These are phyloP conservation scores for Rachicladosporium sp. DNA, from an alignment of 2,329 filamentous ascomycete species.

Conservation along the genomic window DNA sequence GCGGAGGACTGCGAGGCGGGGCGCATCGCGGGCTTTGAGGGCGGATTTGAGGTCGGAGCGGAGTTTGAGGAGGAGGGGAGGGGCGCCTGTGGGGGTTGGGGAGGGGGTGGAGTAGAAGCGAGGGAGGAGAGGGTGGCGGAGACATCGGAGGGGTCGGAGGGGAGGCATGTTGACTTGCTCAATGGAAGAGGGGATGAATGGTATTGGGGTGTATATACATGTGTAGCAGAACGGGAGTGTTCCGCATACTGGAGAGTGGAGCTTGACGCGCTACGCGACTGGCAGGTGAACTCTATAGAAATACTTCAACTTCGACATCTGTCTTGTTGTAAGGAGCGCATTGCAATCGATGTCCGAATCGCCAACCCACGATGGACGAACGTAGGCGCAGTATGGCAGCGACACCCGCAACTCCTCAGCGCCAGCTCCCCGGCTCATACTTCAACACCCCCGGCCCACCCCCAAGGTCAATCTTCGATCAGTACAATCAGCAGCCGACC, in stretches of 20 bases:
- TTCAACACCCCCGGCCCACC: slow-evolving; percentile 56
- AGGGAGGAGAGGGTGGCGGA: no score
- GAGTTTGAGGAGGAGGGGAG: slow-evolving; percentile 30
- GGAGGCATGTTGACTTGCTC: no score
- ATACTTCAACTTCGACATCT: no score
- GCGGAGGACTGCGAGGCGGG: slow-evolving; percentile 57
- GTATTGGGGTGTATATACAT: neutral
- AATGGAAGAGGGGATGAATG: neutral
- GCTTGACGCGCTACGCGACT: neutral
- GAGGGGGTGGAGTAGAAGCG: slow-evolving; percentile 10
- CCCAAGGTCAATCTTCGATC: slow-evolving; percentile 20
- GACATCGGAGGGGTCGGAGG: no score
- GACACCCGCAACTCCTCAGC: slow-evolving; percentile 47
- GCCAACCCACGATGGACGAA: no score
- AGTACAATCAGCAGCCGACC: slow-evolving; percentile 16
- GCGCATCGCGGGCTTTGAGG: slow-evolving; percentile 37
- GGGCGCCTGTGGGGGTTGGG: slow-evolving; percentile 7
- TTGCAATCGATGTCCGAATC: no score
- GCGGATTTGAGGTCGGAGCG: slow-evolving; percentile 35
- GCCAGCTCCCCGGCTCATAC: slow-evolving; percentile 63
- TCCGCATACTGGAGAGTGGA: slow-evolving; percentile 1
- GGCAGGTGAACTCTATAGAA: neutral
- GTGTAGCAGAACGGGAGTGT: no score
- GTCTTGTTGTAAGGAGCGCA: no score
- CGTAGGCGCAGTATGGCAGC: neutral